Percentiles rank a stretch among this genome's conserved stretches.
These are phyloP conservation scores for Colletotrichum cordylinicola DNA, from an alignment of 2,329 filamentous ascomycete species.

Conservation along the genomic window DNA sequence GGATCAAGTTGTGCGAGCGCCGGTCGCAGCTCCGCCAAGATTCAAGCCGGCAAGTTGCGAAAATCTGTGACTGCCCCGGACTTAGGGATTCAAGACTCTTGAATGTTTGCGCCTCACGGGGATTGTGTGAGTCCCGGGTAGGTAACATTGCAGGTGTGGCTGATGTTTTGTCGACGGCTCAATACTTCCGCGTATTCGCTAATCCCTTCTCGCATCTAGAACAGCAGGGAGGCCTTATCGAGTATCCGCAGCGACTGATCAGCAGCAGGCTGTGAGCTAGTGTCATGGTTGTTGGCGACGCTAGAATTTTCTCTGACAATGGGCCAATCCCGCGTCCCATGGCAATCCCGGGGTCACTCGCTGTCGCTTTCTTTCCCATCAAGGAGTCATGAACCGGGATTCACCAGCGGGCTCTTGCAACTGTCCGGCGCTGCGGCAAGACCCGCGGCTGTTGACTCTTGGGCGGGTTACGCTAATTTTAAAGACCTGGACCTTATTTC, in stretches of 20 bases:
- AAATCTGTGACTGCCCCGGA: not conserved
- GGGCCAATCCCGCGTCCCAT: not conserved
- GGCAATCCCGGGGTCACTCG: not conserved
- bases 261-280: not conserved
- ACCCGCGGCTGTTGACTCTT: not conserved
- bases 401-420: not conserved
- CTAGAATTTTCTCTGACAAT: not conserved
- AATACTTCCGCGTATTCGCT: not conserved
- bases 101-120: not conserved
- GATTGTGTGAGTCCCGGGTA: not conserved
- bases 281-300: not conserved
- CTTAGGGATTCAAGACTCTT: not conserved
- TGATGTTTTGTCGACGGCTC: not conserved
- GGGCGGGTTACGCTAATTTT: not conserved
- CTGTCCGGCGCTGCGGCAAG: not conserved
- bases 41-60: not conserved
- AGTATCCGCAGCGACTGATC: not conserved
- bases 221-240: not conserved
- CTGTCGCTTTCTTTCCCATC: not conserved
- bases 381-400: not conserved
- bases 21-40: not conserved
- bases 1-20: not conserved
- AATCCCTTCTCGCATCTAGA: not conserved
- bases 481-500: conserved; percentile 1
- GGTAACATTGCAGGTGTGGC: not conserved